Conservation (phyloP, 2,329 filamentous ascomycete species). For the Colletotrichum lentis region DNA sequence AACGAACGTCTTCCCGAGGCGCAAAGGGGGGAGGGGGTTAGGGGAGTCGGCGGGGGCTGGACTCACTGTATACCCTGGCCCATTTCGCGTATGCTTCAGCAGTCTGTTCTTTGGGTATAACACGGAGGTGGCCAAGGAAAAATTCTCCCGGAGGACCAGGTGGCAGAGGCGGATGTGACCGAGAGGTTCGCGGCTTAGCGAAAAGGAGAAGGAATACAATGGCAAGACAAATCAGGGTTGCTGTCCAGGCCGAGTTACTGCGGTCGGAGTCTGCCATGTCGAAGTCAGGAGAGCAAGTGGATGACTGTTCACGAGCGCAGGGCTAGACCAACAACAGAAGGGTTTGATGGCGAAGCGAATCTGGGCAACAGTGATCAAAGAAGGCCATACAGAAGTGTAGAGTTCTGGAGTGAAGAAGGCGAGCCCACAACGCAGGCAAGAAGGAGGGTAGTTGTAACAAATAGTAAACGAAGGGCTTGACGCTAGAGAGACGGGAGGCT, state of each 20-base stretch:
- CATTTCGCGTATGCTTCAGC: conserved; percentile 37
- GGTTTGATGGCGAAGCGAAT: background rate
- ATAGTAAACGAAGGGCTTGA: background rate
- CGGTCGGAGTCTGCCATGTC: conserved; percentile 6
- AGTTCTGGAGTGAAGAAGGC: background rate
- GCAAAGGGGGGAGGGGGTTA: background rate
- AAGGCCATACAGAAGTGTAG: background rate
- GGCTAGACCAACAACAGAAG: background rate
- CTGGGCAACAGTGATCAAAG: background rate
- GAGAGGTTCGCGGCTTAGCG: conserved; percentile 23
- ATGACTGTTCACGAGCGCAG: background rate
- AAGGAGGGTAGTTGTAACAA: background rate
- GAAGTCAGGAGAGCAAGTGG: background rate
- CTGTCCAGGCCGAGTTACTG: conserved; percentile 16
- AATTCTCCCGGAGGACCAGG: conserved; percentile 41
- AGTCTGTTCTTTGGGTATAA: conserved; percentile 44
- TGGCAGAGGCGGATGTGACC: conserved; percentile 32
- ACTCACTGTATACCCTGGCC: conserved; percentile 62
- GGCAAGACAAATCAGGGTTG: conserved; percentile 19
- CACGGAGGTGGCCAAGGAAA: conserved; percentile 50
- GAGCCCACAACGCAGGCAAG: background rate
- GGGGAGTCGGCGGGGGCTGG: too few relatives aligned
- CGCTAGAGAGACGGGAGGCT: conserved; percentile 14
- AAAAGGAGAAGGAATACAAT: conserved; percentile 22
- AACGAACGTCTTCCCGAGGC: background rate